These are phyloP conservation scores for Cladobotryum mycophilum DNA, from an alignment of 2,329 filamentous ascomycete genomes.

Conservation along the genomic window DNA sequence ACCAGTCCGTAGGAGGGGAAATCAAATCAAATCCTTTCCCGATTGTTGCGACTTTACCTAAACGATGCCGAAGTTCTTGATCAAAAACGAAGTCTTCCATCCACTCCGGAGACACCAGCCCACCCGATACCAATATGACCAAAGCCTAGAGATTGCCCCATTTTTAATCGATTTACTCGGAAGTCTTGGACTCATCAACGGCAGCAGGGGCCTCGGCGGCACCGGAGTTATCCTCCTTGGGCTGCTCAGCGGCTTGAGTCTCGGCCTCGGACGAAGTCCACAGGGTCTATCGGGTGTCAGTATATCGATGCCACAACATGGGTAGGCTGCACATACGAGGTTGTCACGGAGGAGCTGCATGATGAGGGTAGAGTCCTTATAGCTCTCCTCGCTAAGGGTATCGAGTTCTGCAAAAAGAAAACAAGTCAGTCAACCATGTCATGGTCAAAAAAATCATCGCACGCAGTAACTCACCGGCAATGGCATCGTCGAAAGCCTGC, in stretches of 20 bases:
- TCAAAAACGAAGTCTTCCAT: conserved; percentile 51
- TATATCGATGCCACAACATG: background rate
- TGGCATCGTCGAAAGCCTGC: conserved; percentile 98
- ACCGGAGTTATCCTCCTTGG: conserved; percentile 41
- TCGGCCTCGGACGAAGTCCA: conserved; percentile 99
- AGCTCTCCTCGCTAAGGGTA: conserved; percentile 95
- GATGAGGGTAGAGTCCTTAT: conserved; percentile 98
- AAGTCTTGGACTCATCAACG: conserved; percentile 62
- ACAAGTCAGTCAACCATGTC: background rate
- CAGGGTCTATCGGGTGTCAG: conserved; percentile 64
- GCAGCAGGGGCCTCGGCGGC: conserved; percentile 51
- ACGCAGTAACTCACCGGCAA: conserved; percentile 54
- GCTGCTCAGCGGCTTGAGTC: conserved; percentile 50
- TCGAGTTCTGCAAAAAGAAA: conserved; percentile 66
- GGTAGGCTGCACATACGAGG: conserved; percentile 54
- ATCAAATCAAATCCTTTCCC: conserved; percentile 30
- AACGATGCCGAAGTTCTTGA: conserved; percentile 42
- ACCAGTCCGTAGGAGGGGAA: conserved; percentile 31
- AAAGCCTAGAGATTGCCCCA: conserved; percentile 23
- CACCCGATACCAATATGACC: conserved; percentile 37
- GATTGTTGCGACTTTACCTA: conserved; percentile 39
- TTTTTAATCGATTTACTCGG: conserved; percentile 44
- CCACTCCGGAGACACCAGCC: conserved; percentile 60
- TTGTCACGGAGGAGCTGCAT: conserved; percentile 99
- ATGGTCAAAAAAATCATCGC: background rate